Percentiles rank a stretch among this genome's conserved stretches.
Evolutionary conservation across 768 basidiomycete genomes (phyloP).

Genomic region (Dacryopinax spathularia): DNA sequence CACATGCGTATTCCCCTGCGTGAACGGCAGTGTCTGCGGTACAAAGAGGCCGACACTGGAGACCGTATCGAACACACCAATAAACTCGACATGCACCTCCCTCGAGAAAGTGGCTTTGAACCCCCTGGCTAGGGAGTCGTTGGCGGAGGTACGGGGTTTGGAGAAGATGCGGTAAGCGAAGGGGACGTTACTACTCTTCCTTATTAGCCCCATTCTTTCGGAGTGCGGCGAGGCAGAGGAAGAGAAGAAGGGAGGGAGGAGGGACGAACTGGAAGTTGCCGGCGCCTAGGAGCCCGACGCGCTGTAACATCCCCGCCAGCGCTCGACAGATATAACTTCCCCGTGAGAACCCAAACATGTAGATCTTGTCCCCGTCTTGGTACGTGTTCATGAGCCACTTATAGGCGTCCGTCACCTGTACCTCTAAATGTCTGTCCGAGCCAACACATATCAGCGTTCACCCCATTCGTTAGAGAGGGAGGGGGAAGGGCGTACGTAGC

Average conservation of each 20-base stretch:
- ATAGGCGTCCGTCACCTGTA: neutral
- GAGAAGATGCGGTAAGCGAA: neutral
- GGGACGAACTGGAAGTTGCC: neutral
- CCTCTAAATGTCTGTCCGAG: neutral
- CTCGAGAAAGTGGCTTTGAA: slow-evolving; percentile 17
- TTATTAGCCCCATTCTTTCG: neutral
- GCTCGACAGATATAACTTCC: slow-evolving; percentile 13
- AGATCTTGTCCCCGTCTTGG: slow-evolving; percentile 9
- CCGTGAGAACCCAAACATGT: slow-evolving; percentile 13
- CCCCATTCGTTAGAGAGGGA: neutral
- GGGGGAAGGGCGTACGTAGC: neutral
- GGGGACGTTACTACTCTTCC: neutral
- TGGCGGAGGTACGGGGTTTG: neutral
- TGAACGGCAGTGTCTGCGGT: slow-evolving; percentile 16
- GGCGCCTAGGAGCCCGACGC: neutral
- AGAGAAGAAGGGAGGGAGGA: neutral
- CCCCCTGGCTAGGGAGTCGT: slow-evolving; percentile 7
- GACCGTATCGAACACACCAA: slow-evolving; percentile 19
- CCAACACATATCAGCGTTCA: neutral
- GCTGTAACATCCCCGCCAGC: slow-evolving; percentile 10
- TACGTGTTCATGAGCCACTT: slow-evolving; percentile 1
- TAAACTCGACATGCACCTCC: slow-evolving; percentile 14
- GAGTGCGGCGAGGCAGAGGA: neutral
- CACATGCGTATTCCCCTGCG: slow-evolving; percentile 13
- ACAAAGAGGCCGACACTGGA: slow-evolving; percentile 13